These are phyloP conservation scores for Mycena indigotica DNA, from an alignment of 768 basidiomycete genomes.

Conservation along the genomic window DNA sequence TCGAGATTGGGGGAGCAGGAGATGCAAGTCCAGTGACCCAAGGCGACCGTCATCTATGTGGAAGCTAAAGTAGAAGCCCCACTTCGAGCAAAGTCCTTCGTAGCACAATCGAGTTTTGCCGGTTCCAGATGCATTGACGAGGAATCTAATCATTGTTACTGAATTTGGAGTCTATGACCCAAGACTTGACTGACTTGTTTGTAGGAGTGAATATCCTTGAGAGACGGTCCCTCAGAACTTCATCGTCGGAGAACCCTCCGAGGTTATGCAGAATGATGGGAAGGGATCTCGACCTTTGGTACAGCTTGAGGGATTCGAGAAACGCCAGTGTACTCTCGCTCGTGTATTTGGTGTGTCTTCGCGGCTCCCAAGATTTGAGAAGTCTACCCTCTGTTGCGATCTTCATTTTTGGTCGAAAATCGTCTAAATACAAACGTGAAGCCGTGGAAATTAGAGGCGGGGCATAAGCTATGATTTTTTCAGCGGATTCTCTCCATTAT, in stretches of 20 bases:
- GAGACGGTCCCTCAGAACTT: not conserved
- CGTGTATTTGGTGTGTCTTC: not conserved
- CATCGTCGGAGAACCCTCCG: not conserved
- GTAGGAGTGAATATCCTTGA: not conserved
- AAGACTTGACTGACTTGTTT: not conserved
- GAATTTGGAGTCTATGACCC: not conserved
- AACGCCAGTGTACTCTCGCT: not conserved
- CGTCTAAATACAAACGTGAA: not conserved
- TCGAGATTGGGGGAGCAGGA: not conserved
- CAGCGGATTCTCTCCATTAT: not conserved
- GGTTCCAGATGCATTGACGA: slow-evolving; percentile 12
- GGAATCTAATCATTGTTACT: not conserved
- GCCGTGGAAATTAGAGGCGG: not conserved
- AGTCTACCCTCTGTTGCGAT: not conserved
- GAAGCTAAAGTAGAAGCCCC: slow-evolving; percentile 12
- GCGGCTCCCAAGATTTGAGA: not conserved
- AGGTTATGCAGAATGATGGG: not conserved
- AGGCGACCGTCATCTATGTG: not conserved
- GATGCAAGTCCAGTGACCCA: slow-evolving; percentile 4
- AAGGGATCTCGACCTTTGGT: not conserved
- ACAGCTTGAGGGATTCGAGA: not conserved
- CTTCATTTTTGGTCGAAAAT: not conserved
- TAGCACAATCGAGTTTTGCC: slow-evolving; percentile 12
- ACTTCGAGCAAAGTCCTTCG: slow-evolving; percentile 7
- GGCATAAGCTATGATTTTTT: not conserved